These are phyloP conservation scores for Penicillium soppii DNA, from an alignment of 495 filamentous ascomycete genomes.

Conservation along the genomic window DNA sequence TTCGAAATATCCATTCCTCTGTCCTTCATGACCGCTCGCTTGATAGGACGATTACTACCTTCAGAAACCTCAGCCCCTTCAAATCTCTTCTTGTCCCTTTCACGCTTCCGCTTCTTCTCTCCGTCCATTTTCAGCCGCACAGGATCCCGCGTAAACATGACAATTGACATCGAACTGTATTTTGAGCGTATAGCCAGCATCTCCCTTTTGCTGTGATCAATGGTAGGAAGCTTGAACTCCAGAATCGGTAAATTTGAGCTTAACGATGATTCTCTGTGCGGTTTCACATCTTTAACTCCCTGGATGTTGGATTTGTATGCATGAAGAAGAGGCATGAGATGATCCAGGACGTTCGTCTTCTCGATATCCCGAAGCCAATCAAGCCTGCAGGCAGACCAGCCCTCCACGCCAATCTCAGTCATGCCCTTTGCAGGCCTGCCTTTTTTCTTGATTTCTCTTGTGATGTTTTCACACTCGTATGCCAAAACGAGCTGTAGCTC, in stretches of 20 bases:
- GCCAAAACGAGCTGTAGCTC: constrained; percentile 28
- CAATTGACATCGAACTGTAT: constrained; percentile 6
- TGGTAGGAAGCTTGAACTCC: constrained; percentile 3
- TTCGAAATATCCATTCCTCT: constrained; percentile 19
- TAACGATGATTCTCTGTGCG: neutral
- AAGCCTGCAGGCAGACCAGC: constrained; percentile 7
- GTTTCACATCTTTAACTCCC: neutral
- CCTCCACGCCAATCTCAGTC: neutral
- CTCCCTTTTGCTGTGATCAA: neutral
- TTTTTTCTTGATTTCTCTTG: neutral
- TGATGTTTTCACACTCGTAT: constrained; percentile 21
- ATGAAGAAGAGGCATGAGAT: constrained; percentile 1
- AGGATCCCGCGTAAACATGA: constrained; percentile 2
- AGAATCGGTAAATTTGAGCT: neutral
- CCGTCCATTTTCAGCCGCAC: constrained; percentile 1
- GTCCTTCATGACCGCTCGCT: constrained; percentile 25
- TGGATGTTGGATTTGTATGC: constrained; percentile 4
- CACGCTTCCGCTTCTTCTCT: neutral
- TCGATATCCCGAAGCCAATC: constrained; percentile 4
- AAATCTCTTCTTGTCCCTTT: constrained; percentile 9
- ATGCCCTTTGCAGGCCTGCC: neutral
- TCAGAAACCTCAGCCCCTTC: neutral
- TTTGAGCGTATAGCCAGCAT: constrained; percentile 2
- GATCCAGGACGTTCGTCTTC: neutral
- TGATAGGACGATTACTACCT: constrained; percentile 1